These are phyloP conservation scores for Bothriochloa decipiens DNA, from an alignment of 176 grass and related monocot genomes.

Conservation along the genomic window DNA sequence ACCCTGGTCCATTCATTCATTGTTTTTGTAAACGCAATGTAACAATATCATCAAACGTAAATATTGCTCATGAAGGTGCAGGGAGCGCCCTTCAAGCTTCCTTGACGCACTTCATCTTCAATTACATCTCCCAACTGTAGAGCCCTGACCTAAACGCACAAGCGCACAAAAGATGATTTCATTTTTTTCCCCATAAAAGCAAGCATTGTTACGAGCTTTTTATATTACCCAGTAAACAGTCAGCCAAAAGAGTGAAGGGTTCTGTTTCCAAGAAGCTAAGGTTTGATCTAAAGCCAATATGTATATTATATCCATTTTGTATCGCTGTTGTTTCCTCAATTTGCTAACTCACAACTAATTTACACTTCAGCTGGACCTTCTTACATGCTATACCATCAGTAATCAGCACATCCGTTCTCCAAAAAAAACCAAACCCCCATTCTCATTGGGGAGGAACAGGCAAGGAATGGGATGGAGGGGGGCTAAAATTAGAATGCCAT, in stretches of 20 bases:
- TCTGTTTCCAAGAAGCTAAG: neutral
- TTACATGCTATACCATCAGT: constrained; percentile 35
- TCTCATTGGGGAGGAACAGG: constrained; percentile 44
- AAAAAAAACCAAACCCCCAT: neutral
- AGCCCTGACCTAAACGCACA: neutral
- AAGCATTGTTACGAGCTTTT: no score
- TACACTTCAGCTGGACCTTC: constrained; percentile 51
- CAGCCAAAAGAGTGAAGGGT: neutral
- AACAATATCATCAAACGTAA: neutral
- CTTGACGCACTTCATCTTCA: neutral
- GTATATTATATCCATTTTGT: constrained; percentile 7
- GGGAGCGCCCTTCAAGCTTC: neutral
- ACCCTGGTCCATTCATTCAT: neutral
- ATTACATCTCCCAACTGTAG: neutral
- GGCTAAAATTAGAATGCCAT: neutral
- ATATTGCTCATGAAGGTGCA: neutral
- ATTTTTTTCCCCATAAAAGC: no score
- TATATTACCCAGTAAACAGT: no score
- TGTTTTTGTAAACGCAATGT: constrained; percentile 21
- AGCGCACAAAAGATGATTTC: neutral
- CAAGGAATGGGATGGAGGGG: neutral
- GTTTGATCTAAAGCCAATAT: no score
- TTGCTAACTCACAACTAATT: no score
- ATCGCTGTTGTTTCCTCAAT: neutral
- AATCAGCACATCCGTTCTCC: constrained; percentile 33